Evolutionary conservation across 345 rosid species (phyloP).

Genomic region (Eucalyptus marginata): DNA sequence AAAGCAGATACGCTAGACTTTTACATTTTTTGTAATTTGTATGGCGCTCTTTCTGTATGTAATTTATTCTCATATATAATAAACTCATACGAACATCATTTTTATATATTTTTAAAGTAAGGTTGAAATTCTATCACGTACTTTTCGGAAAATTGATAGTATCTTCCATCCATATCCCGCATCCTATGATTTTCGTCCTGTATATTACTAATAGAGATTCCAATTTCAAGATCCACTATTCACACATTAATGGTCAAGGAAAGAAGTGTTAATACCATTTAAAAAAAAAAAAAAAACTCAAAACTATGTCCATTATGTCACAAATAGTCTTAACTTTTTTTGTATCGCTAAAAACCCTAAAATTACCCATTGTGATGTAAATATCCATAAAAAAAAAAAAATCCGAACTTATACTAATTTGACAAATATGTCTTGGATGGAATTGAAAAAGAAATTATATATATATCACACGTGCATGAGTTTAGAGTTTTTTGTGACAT

Average conservation of each 20-base stretch:
- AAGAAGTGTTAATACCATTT: not conserved
- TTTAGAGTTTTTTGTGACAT: rapidly evolving
- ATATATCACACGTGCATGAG: too few relatives aligned
- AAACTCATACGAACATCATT: not conserved
- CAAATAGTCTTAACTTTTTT: too few relatives aligned
- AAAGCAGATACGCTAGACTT: too few relatives aligned
- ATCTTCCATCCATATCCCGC: not conserved
- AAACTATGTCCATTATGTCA: too few relatives aligned
- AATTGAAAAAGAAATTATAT: too few relatives aligned
- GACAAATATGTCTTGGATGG: rapidly evolving
- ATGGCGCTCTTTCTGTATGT: not conserved
- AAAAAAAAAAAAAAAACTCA: too few relatives aligned
- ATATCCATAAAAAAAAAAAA: too few relatives aligned
- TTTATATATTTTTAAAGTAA: not conserved
- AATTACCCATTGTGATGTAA: too few relatives aligned
- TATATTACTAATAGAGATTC: not conserved
- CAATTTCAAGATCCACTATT: not conserved
- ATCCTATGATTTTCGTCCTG: not conserved
- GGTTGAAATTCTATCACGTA: not conserved
- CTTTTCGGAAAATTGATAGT: not conserved
- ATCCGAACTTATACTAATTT: rapidly evolving
- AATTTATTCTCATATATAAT: not conserved
- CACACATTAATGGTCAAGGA: not conserved
- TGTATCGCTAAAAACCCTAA: too few relatives aligned
- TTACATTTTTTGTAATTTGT: too few relatives aligned